Percentiles rank a stretch among this genome's conserved stretches.
Evolutionary conservation across 805 yeast species (phyloP).

Genomic region (Lachancea sp.): DNA sequence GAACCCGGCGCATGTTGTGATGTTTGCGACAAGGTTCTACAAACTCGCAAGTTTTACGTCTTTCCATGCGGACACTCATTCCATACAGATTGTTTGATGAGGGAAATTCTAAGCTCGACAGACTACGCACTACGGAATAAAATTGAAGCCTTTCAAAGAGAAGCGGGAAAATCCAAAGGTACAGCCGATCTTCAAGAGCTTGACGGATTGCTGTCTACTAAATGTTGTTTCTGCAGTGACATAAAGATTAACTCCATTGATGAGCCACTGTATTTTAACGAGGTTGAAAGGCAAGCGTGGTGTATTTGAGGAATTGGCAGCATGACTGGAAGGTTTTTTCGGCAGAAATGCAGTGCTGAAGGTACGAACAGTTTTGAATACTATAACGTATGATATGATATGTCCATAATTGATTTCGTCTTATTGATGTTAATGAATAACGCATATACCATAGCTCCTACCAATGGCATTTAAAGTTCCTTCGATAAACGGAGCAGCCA

Average conservation of each 20-base stretch:
- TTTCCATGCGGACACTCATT: conserved; percentile 90
- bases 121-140: conserved; percentile 62
- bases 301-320: conserved; percentile 28
- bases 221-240: conserved; percentile 75
- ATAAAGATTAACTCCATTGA: conserved; percentile 65
- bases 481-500: too few relatives aligned
- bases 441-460: too few relatives aligned
- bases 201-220: conserved; percentile 52
- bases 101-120: conserved; percentile 50
- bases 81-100: conserved; percentile 82
- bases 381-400: neutral
- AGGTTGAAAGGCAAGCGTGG: conserved; percentile 44
- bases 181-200: conserved; percentile 39
- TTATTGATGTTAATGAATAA: too few relatives aligned
- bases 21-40: conserved; percentile 60
- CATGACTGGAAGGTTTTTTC: too few relatives aligned
- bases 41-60: conserved; percentile 64
- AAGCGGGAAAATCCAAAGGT: conserved; percentile 23
- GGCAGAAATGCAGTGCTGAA: too few relatives aligned
- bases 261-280: conserved; percentile 46
- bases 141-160: conserved; percentile 39
- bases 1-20: conserved; percentile 83
- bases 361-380: neutral
- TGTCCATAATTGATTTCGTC: neutral
- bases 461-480: too few relatives aligned